A percentile compares a stretch with the other conserved stretches of the same genome.
These are phyloP conservation scores for Lipomyces sp. DNA, from an alignment of 805 yeast genomes.

Conservation along the genomic window DNA sequence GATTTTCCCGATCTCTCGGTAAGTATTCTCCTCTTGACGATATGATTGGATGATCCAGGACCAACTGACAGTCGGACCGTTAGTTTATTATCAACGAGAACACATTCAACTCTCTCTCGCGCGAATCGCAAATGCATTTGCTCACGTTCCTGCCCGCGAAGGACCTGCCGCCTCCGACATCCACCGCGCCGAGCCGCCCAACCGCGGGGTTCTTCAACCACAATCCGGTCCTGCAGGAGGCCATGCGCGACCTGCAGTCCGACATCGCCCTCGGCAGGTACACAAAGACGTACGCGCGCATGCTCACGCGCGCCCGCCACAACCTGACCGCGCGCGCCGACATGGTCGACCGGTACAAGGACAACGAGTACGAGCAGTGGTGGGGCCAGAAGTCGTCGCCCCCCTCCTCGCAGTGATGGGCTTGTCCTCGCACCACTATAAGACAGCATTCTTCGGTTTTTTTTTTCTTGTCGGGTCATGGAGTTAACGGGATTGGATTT, in stretches of 20 bases:
- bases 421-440: too few species aligned
- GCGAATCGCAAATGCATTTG: background rate
- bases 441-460: too few species aligned
- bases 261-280: constrained; percentile 8
- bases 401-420: too few species aligned
- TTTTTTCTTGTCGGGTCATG: too few species aligned
- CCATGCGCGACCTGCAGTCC: constrained; percentile 3
- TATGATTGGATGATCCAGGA: background rate
- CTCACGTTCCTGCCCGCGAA: background rate
- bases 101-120: background rate
- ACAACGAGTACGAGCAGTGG: constrained; percentile 6
- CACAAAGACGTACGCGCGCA: background rate
- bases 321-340: background rate
- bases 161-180: background rate
- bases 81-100: background rate
- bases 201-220: constrained; percentile 3
- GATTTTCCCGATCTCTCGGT: constrained; percentile 1
- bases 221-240: background rate
- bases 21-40: background rate
- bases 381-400: constrained; percentile 18
- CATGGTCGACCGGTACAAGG: constrained; percentile 4
- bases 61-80: too few species aligned
- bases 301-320: background rate
- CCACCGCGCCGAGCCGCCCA: background rate
- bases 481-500: too few species aligned